Base-by-base conservation (phyloP, 192 early-diverging fungal species). In the Funneliformis mosseae region DNA sequence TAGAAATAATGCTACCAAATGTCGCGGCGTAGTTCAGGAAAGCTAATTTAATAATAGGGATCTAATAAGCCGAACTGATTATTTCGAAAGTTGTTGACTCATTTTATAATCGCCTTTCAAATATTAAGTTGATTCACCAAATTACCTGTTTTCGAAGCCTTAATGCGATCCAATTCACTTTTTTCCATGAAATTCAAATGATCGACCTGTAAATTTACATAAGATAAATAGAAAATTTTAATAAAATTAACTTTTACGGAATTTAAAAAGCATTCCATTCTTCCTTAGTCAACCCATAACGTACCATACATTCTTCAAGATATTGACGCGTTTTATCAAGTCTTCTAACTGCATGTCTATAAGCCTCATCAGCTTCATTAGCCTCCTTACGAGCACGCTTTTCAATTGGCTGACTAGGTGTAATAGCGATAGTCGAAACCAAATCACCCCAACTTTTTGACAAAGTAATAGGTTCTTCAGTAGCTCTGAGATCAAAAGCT, bases 301-400 rank as follows among this genome's bases (percentile, higher is more conserved):
- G 83, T 84, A 89, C 88, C 74, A 95, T 80, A 68, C 86, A 85
- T 84, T 92, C 91, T 84, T 95, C 93, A 23, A 95, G 87, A 21
- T 87, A 87, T 11, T 90, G 86, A 64, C 93, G 90, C 80, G 91
- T 89, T 27, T 86, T 83, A 76, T 95, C 93, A 23, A 91, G 83
- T 72, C 86, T 88, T 66, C 84, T 85, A n/a, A 93, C 91, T 3
- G 92, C 87, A 74, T 84, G 86, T 43, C 88, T 82, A 79, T 95
- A 95, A 21, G 88, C 82, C 67, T 85, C 87, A 85, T 92, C 91
- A 23, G 93, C 91, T 79, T 88, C 88, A 81, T 91, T 88, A 7
- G 91, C 93, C 43, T 93, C 91, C 11, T 83, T 73, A 48, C 87
- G 85, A 14, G 89, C 86, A 39, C 87, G 87, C 80, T 91, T 89